Conservation (phyloP, 2,329 filamentous ascomycete species). For the Fusarium sp. region DNA sequence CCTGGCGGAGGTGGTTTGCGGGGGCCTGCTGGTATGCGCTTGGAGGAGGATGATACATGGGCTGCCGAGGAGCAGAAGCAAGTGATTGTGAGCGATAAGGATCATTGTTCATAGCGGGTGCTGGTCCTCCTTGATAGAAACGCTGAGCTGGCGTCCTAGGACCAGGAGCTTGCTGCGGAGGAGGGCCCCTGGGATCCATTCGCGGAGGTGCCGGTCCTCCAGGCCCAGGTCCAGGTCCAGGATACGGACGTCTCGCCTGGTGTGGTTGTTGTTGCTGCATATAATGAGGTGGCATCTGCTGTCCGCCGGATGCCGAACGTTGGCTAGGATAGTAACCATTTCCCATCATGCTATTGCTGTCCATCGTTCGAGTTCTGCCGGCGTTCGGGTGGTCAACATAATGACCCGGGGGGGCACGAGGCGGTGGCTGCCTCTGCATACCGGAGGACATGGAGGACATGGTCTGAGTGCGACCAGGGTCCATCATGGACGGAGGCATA, state of each 20-base stretch:
- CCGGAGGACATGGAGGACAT: conserved; percentile 68
- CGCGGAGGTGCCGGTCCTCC: conserved; percentile 67
- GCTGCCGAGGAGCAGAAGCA: conserved; percentile 78
- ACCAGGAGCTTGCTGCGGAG: conserved; percentile 55
- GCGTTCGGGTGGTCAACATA: conserved; percentile 51
- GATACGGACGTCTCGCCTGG: conserved; percentile 58
- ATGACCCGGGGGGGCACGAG: conserved; percentile 59
- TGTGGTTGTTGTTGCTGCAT: conserved; percentile 59
- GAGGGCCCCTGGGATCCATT: conserved; percentile 68
- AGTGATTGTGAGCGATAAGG: conserved; percentile 93
- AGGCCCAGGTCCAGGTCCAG: conserved; percentile 56
- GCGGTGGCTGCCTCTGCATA: conserved; percentile 73
- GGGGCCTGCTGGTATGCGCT: conserved; percentile 72
- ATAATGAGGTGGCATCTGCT: conserved; percentile 59
- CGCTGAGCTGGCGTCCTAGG: conserved; percentile 63
- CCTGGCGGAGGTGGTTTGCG: conserved; percentile 81
- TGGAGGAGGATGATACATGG: conserved; percentile 74
- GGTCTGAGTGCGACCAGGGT: conserved; percentile 79
- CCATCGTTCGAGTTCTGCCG: conserved; percentile 48
- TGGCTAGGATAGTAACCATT: conserved; percentile 66
- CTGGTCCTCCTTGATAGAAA: conserved; percentile 68
- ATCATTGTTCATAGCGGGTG: conserved; percentile 80
- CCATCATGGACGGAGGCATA: conserved; percentile 61
- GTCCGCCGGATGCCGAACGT: conserved; percentile 62
- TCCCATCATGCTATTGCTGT: conserved; percentile 55